Base-by-base conservation (phyloP, 2,329 filamentous ascomycete genomes). In the Trichoderma sp. region DNA sequence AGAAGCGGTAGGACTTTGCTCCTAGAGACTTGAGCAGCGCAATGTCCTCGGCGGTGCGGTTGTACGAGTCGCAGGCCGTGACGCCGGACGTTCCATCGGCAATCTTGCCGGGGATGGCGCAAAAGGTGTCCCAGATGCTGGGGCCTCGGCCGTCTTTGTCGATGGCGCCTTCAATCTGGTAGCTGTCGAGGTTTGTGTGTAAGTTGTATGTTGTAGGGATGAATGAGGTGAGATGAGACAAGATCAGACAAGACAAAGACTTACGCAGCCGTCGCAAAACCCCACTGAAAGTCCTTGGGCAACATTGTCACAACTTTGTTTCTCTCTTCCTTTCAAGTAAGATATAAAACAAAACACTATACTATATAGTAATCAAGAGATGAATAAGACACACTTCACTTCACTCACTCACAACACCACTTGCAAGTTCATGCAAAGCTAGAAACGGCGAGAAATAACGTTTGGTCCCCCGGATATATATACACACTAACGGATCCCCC, bases 71-170 rank as follows among this genome's bases (percentile, higher is more conserved):
- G 83, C 94, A 97, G 47, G 94, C 93, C 57, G 93, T 88, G 66
- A 89, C 90, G 67, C 94, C 94, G 57, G 90, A 91, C 76, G 87
- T 90, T 71, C 89, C 91, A 77, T 93, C 92, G 70, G 93, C 93
- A 77, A 96, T 94, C 83, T 96, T 97, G 77, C 93, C 93, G 7
- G 92, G 90, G 68, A 89, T 91, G 74, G 88, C 88, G 82, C 92
- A 95, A 84, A 97, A 97, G n/a, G 88, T 91, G 82, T 97, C 94
- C 94, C 94, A 97, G 81, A 97, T 96, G 73, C 92, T 93, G 69
- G 93, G 90, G 26, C 88, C 92, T 74, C 93, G 92, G 74, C 93
- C 94, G 79, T 95, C 93, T 78, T 91, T 88, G 62, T 91, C 85
- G 50, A 87, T 85, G 62, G 90, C 90, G 71, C 94, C 94, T 84